Percentiles rank a stretch among this genome's conserved stretches.
Conservation (phyloP, 1,284 basidiomycete species). For the Fistulinella cinereoalba region DNA sequence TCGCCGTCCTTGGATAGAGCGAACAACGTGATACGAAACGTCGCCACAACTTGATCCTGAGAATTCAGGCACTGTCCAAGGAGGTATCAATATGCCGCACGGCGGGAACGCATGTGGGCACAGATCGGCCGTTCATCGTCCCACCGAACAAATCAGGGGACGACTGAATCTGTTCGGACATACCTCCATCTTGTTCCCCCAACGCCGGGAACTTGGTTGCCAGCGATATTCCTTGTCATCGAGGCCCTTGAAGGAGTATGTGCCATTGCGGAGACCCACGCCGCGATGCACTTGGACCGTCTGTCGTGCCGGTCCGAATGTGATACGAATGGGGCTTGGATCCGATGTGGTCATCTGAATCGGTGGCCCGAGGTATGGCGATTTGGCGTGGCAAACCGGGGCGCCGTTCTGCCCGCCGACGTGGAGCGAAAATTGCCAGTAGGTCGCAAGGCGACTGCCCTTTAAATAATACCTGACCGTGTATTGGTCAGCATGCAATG, state of each 20-base stretch:
- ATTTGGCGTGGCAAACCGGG: conserved; percentile 25
- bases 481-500: neutral
- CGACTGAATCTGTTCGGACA: neutral
- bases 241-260: conserved; percentile 21
- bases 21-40: conserved; percentile 32
- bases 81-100: too few species aligned
- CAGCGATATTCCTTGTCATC: conserved; percentile 29
- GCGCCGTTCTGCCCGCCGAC: conserved; percentile 17
- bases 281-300: conserved; percentile 14
- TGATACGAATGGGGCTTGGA: conserved; percentile 19
- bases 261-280: conserved; percentile 4
- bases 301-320: conserved; percentile 10
- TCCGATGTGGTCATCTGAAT: conserved; percentile 4
- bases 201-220: conserved; percentile 12
- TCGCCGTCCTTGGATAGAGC: conserved; percentile 34
- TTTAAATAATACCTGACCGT: conserved; percentile 26
- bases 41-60: conserved; percentile 25
- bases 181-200: conserved; percentile 5
- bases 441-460: conserved; percentile 11
- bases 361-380: conserved; percentile 29
- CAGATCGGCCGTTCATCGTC: neutral
- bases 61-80: conserved; percentile 29
- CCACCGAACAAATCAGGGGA: neutral
- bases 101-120: too few species aligned
- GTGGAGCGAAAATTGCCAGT: conserved; percentile 26